Conservation (phyloP, 305 asterid species). For the Solanum hybrid region DNA sequence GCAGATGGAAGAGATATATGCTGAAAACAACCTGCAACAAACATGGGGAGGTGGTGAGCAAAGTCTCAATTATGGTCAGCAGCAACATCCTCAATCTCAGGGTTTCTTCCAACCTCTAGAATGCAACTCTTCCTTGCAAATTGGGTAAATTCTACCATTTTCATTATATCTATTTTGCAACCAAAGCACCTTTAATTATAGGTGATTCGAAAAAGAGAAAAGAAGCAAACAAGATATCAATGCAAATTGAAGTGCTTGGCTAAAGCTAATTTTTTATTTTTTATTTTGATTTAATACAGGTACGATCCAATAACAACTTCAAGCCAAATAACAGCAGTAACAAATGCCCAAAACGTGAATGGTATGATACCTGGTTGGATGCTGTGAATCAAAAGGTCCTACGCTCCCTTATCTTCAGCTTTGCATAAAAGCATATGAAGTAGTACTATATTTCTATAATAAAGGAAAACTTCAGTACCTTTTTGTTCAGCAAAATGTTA, state of each 20-base stretch:
- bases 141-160: constrained; percentile 43
- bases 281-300: constrained; percentile 15
- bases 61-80: constrained; percentile 45
- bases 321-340: constrained; percentile 57
- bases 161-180: not conserved
- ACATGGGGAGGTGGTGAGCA: constrained; percentile 61
- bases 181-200: not conserved
- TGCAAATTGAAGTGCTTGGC: not conserved
- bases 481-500: not conserved
- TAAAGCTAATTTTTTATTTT: not conserved
- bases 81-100: constrained; percentile 61
- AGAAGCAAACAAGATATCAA: not conserved
- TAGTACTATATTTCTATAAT: not conserved
- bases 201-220: not conserved
- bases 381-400: constrained; percentile 32
- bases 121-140: constrained; percentile 78
- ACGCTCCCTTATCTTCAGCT: not conserved
- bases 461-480: not conserved
- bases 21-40: constrained; percentile 62
- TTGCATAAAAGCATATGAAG: not conserved
- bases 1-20: constrained; percentile 71
- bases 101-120: constrained; percentile 80
- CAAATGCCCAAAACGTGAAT: constrained; percentile 45
- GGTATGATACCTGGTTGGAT: constrained; percentile 87
- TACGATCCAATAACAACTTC: constrained; percentile 46